These are phyloP conservation scores for Penicillium coffeae DNA, from an alignment of 495 filamentous ascomycete species.

Conservation along the genomic window DNA sequence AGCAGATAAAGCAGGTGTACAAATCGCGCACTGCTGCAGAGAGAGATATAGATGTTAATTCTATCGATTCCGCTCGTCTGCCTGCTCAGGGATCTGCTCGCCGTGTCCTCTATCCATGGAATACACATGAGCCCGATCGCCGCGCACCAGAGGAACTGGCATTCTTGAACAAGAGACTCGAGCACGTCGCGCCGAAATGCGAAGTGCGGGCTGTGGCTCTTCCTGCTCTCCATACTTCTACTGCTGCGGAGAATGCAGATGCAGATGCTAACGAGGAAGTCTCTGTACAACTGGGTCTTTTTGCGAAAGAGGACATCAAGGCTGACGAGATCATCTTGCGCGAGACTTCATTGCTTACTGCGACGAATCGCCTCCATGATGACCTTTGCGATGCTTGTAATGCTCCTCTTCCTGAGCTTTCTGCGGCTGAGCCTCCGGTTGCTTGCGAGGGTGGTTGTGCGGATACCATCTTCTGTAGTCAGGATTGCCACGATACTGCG, in stretches of 20 bases:
- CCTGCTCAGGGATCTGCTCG: conserved; percentile 74
- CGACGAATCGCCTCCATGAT: conserved; percentile 76
- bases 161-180: conserved; percentile 63
- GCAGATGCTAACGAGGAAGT: conserved; percentile 26
- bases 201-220: conserved; percentile 69
- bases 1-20: conserved; percentile 24
- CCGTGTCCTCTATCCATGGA: conserved; percentile 93
- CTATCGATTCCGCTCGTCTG: conserved; percentile 48
- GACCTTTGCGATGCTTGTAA: conserved; percentile 82
- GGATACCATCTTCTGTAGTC: conserved; percentile 83
- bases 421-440: conserved; percentile 41
- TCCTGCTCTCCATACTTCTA: conserved; percentile 58
- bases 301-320: conserved; percentile 75
- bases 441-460: conserved; percentile 66
- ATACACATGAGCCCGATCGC: conserved; percentile 80
- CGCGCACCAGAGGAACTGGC: conserved; percentile 63
- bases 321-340: conserved; percentile 73
- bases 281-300: conserved; percentile 76
- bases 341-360: conserved; percentile 77
- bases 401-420: conserved; percentile 62
- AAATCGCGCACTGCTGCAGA: conserved; percentile 21
- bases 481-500: conserved; percentile 67
- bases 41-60: conserved; percentile 23
- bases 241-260: conserved; percentile 6
- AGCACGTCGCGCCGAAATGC: conserved; percentile 59